A percentile compares a stretch with the other conserved stretches of the same genome.
Evolutionary conservation across 176 grass and related monocot species (phyloP).

Genomic region (Aegilops longissima): DNA sequence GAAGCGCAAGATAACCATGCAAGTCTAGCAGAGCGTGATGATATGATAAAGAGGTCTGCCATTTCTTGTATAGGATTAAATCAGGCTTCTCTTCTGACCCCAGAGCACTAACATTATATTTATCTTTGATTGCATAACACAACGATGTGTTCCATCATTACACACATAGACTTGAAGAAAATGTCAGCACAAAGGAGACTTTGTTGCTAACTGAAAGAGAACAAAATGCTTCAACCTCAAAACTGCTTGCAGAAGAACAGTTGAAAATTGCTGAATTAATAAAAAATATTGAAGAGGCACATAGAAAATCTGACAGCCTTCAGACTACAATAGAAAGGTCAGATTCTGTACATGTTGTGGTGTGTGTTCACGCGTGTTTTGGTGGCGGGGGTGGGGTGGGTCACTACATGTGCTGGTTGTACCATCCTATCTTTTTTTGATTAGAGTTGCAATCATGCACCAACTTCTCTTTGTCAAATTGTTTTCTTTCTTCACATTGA

Average conservation of each 20-base stretch:
- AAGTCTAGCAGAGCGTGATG: constrained; percentile 48
- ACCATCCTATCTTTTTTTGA: neutral
- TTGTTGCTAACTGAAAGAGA: constrained; percentile 57
- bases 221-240: constrained; percentile 53
- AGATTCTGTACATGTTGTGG: constrained; percentile 17
- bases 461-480: constrained; percentile 19
- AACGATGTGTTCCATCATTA: constrained; percentile 1
- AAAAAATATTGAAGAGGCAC: constrained; percentile 47
- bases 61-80: constrained; percentile 30
- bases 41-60: constrained; percentile 57
- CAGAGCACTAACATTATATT: constrained; percentile 35
- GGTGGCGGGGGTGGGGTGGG: neutral
- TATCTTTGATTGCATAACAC: constrained; percentile 35
- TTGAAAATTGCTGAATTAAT: constrained; percentile 49
- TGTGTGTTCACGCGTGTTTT: neutral
- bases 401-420: constrained; percentile 14
- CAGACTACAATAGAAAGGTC: constrained; percentile 49
- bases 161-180: constrained; percentile 47
- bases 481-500: constrained; percentile 18
- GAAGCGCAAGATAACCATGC: constrained; percentile 41
- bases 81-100: constrained; percentile 32
- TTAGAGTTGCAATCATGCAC: constrained; percentile 10
- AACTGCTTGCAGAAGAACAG: constrained; percentile 48
- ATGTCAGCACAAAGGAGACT: constrained; percentile 45
- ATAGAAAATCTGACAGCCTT: constrained; percentile 55